Evolutionary conservation across 176 grass and related monocot species (phyloP).

Genomic region (Carex pumila): DNA sequence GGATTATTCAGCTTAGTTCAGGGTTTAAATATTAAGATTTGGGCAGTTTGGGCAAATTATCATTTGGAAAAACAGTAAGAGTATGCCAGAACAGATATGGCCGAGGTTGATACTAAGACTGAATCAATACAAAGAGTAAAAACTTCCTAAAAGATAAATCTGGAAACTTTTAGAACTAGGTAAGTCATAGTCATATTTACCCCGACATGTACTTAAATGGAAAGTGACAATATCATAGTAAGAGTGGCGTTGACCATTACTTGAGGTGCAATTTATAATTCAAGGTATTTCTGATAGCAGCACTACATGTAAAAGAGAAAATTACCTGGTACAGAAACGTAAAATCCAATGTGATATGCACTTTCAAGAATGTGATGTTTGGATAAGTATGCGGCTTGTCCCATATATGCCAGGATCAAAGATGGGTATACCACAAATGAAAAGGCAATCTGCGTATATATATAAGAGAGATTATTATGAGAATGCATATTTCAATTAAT

Average conservation of each 20-base stretch:
- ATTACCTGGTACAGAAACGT: conserved; percentile 92
- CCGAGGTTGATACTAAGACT: no score
- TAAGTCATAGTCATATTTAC: neutral
- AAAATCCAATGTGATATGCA: conserved; percentile 92
- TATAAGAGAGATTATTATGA: neutral
- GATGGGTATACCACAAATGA: conserved; percentile 96
- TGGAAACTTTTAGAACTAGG: neutral
- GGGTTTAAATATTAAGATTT: conserved; percentile 5
- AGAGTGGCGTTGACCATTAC: neutral
- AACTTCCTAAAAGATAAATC: neutral
- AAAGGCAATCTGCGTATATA: conserved; percentile 68
- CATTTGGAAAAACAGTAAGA: neutral
- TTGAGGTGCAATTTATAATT: neutral
- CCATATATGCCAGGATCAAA: conserved; percentile 95
- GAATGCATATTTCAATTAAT: neutral
- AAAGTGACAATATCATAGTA: neutral
- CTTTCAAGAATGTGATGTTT: conserved; percentile 76
- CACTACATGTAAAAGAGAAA: conserved; percentile 21
- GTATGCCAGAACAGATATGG: neutral
- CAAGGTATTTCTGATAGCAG: conserved; percentile 1
- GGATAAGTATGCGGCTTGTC: conserved; percentile 94
- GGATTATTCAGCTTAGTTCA: neutral
- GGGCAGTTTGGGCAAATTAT: neutral
- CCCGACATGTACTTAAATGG: neutral
- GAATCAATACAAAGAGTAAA: neutral